These are phyloP conservation scores for Xerophyta viscosa DNA, from an alignment of 106 monocot species.

Conservation along the genomic window DNA sequence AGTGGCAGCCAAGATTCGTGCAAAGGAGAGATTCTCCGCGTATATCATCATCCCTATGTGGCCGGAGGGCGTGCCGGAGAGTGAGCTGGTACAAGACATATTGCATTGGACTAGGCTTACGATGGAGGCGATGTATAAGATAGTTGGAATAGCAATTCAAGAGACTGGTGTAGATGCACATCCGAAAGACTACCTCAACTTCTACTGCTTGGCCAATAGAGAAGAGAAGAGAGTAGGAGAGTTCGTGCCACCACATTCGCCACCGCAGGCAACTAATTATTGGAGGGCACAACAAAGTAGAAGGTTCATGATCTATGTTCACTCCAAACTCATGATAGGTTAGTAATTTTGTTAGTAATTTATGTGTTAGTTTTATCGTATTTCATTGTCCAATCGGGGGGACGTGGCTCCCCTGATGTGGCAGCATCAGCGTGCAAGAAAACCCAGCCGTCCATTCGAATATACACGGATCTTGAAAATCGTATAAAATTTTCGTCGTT, in stretches of 20 bases:
- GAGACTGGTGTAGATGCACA: slow-evolving; percentile 7
- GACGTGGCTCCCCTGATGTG: too few species aligned
- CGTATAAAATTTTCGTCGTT: too few species aligned
- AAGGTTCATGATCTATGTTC: slow-evolving; percentile 71
- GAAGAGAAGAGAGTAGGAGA: slow-evolving; percentile 28
- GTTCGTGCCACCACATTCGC: slow-evolving; percentile 12
- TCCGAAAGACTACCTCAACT: slow-evolving; percentile 51
- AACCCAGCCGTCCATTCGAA: too few species aligned
- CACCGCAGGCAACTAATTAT: slow-evolving; percentile 15
- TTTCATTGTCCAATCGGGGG: too few species aligned
- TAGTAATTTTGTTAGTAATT: not conserved
- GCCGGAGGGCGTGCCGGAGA: slow-evolving; percentile 53
- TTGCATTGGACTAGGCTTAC: slow-evolving; percentile 58
- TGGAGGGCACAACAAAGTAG: slow-evolving; percentile 31
- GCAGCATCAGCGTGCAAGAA: too few species aligned
- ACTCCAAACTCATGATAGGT: slow-evolving; percentile 72
- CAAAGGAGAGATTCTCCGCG: slow-evolving; percentile 31
- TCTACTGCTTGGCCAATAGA: slow-evolving; percentile 63
- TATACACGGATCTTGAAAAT: too few species aligned
- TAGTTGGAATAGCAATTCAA: slow-evolving; percentile 29
- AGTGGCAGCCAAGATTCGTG: slow-evolving; percentile 34
- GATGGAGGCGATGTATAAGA: slow-evolving; percentile 46
- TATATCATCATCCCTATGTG: slow-evolving; percentile 63
- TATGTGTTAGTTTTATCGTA: not conserved
- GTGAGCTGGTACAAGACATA: slow-evolving; percentile 43